Base-by-base conservation (phyloP, 2,329 filamentous ascomycete genomes). In the Apiospora malaysiana region DNA sequence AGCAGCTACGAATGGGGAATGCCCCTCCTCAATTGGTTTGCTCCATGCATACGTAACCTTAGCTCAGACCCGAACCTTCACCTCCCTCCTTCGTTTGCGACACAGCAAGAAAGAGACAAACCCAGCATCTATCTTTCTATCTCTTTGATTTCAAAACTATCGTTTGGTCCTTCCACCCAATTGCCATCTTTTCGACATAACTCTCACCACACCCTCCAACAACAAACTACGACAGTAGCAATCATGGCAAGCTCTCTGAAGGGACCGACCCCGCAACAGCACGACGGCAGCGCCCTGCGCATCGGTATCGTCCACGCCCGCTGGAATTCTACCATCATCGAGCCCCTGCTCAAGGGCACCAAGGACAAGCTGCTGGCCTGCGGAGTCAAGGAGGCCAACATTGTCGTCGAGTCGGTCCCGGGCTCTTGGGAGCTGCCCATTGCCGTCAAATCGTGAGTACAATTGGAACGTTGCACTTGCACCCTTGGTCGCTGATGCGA, bases 261-360 rank as follows among this genome's bases (percentile, higher is more conserved):
- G 78, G 87, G 87, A 71, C 88, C 88, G n/a, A 83, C 84, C 74
- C 83, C 85, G 69, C 83, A 90, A 79, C 84, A 87, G 76, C 86
- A 90, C 82, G 86, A 91, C 80, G 92, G 93, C 81, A 90, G 90
- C 77, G 86, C 85, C 78, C 89, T 99, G 74, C 94, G 96, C 79
- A 92, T 99, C 80, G 95, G 93, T 80, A 98, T 99, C 80, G 89
- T 99, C 71, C 96, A 98, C 84, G 95, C 95, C 71, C 91, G 96
- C 78, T 99, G 96, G 96, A 99, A 99, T 85, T 88, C 87, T 75
- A 88, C 88, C 75, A 94, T 99, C 80, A 97, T 98, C 82, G 91
- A 93, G 71, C 91, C 94, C 69, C 90, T 99, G 71, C 88, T 99
- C 72, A 86, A 88, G 69, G 96, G 96, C 74, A 90, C 93, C 65